Conservation (phyloP, 129 eudicot genomes). For the Scalesia atractyloides region DNA sequence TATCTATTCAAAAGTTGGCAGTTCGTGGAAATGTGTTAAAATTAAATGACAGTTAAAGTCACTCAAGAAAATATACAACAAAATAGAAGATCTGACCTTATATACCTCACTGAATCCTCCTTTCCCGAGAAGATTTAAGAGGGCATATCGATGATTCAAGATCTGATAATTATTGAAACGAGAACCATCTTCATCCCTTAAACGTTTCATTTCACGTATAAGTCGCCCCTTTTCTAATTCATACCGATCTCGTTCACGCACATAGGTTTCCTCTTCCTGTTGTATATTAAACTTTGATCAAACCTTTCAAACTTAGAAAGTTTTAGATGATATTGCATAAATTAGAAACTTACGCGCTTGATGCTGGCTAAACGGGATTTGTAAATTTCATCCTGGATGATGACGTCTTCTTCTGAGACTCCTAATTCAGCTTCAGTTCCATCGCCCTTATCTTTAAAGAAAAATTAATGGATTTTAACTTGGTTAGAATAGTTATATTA, state of each 20-base stretch:
- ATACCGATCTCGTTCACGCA: conserved; percentile 91
- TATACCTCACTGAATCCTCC: conserved; percentile 99
- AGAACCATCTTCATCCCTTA: conserved; percentile 96
- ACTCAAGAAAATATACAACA: not conserved
- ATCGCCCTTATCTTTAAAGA: conserved; percentile 68
- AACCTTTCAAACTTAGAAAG: not conserved
- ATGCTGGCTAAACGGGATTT: conserved; percentile 93
- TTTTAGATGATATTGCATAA: not conserved
- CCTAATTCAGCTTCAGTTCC: conserved; percentile 70
- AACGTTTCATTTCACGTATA: conserved; percentile 99
- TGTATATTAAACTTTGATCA: conserved; percentile 15
- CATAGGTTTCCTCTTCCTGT: conserved; percentile 82
- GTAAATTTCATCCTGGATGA: conserved; percentile 84
- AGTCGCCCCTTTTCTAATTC: conserved; percentile 93
- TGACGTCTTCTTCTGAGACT: conserved; percentile 70
- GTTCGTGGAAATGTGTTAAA: conserved; percentile 5
- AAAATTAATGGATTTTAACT: conserved; percentile 17
- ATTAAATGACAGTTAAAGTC: conserved; percentile 6
- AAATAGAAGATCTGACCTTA: conserved; percentile 53
- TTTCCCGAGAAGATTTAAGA: conserved; percentile 89
- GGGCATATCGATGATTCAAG: conserved; percentile 88
- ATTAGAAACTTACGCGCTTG: conserved; percentile 68
- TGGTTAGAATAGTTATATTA: not conserved
- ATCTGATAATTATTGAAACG: conserved; percentile 93
- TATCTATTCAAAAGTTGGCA: not conserved